A percentile compares a stretch with the other conserved stretches of the same genome.
These are phyloP conservation scores for Withania somnifera DNA, from an alignment of 305 asterid genomes.

Conservation along the genomic window DNA sequence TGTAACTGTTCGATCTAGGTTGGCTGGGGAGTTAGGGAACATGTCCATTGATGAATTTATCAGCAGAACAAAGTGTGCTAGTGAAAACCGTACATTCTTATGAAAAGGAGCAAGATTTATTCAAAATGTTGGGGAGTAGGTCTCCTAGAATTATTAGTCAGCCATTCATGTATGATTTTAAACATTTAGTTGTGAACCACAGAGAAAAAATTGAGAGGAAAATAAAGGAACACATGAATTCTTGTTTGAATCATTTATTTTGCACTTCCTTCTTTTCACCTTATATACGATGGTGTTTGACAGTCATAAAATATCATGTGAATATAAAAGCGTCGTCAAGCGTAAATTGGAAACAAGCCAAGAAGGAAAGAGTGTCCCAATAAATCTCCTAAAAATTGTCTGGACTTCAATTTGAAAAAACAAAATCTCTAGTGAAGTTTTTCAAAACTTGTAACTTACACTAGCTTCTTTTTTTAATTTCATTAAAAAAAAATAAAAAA, in stretches of 20 bases:
- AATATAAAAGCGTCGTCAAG: neutral
- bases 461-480: no score
- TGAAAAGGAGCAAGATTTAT: constrained; percentile 6
- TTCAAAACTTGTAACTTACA: no score
- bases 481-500: no score
- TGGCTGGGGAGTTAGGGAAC: constrained; percentile 69
- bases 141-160: neutral
- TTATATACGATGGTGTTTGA: neutral
- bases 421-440: no score
- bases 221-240: neutral
- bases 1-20: constrained; percentile 70
- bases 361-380: neutral
- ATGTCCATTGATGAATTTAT: constrained; percentile 61
- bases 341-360: neutral
- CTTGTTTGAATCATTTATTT: neutral
- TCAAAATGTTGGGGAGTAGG: neutral
- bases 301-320: neutral
- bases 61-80: constrained; percentile 35
- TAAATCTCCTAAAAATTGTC: no score
- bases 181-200: neutral
- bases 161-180: neutral
- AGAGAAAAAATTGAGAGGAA: neutral
- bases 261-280: neutral
- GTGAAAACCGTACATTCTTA: constrained; percentile 43
- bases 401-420: no score